These are phyloP conservation scores for Spergularia azorica DNA, from an alignment of 179 eudicot genomes.

Conservation along the genomic window DNA sequence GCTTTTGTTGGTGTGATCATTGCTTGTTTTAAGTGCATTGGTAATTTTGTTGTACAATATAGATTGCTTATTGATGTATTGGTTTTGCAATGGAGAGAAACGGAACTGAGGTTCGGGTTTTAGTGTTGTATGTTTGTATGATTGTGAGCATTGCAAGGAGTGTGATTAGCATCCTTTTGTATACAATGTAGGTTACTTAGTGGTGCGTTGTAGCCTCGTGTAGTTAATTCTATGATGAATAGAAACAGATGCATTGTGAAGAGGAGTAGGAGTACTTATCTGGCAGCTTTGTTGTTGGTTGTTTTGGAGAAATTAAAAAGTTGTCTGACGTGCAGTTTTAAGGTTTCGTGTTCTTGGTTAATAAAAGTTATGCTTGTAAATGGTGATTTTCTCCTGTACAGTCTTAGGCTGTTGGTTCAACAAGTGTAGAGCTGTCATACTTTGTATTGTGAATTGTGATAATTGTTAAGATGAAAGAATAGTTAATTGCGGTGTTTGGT, in stretches of 20 bases:
- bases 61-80: not conserved
- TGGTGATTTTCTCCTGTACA: too few species aligned
- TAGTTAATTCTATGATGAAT: too few species aligned
- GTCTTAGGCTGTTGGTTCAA: too few species aligned
- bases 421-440: too few species aligned
- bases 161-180: not conserved
- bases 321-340: too few species aligned
- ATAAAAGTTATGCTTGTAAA: too few species aligned
- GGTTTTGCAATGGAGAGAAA: not conserved
- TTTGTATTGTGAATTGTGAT: not conserved
- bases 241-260: too few species aligned
- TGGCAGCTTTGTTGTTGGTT: too few species aligned
- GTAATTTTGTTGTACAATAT: not conserved
- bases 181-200: slow-evolving; percentile 1
- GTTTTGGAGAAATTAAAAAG: too few species aligned
- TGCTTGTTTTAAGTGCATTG: not conserved
- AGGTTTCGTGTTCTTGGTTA: too few species aligned
- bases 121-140: not conserved
- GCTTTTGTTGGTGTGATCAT: not conserved
- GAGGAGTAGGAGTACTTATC: too few species aligned
- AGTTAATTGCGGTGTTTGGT: not conserved
- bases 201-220: too few species aligned
- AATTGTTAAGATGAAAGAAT: not conserved
- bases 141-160: not conserved
- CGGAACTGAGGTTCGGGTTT: not conserved